A percentile compares a stretch with the other conserved stretches of the same genome.
Evolutionary conservation across 768 basidiomycete genomes (phyloP).

Genomic region (Pulveroboletus sp.): DNA sequence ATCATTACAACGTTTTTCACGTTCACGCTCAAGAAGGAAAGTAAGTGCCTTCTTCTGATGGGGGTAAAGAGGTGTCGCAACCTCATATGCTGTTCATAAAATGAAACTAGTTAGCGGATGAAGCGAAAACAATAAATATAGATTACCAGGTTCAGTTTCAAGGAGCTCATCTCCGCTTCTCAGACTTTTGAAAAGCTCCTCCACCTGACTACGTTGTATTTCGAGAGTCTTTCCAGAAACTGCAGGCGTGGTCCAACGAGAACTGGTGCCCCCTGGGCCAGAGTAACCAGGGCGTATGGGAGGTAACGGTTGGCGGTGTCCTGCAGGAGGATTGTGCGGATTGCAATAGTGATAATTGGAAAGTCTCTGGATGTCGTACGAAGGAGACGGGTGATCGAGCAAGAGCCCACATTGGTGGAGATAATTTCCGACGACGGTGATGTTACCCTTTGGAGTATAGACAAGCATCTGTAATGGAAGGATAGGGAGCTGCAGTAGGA

Average conservation of each 20-base stretch:
- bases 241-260: conserved; percentile 54
- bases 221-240: conserved; percentile 76
- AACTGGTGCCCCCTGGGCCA: conserved; percentile 34
- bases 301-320: conserved; percentile 42
- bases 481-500: conserved; percentile 60
- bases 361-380: conserved; percentile 58
- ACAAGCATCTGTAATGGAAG: conserved; percentile 82
- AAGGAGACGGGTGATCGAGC: conserved; percentile 74
- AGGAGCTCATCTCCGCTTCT: conserved; percentile 81
- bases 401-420: conserved; percentile 63
- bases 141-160: conserved; percentile 83
- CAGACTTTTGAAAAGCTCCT: conserved; percentile 87
- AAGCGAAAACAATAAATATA: conserved; percentile 14
- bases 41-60: conserved; percentile 98
- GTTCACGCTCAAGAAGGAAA: conserved; percentile 86
- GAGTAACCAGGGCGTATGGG: conserved; percentile 40
- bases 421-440: conserved; percentile 73
- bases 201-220: conserved; percentile 88
- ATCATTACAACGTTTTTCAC: conserved; percentile 52
- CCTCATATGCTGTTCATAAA: conserved; percentile 49
- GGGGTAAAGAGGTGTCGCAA: conserved; percentile 87
- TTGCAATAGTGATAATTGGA: conserved; percentile 74
- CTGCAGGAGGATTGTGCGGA: conserved; percentile 79
- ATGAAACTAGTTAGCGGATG: conserved; percentile 14
- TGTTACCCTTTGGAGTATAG: conserved; percentile 92